Conservation (phyloP, 2,329 filamentous ascomycete genomes). For the Xylaria sp. region DNA sequence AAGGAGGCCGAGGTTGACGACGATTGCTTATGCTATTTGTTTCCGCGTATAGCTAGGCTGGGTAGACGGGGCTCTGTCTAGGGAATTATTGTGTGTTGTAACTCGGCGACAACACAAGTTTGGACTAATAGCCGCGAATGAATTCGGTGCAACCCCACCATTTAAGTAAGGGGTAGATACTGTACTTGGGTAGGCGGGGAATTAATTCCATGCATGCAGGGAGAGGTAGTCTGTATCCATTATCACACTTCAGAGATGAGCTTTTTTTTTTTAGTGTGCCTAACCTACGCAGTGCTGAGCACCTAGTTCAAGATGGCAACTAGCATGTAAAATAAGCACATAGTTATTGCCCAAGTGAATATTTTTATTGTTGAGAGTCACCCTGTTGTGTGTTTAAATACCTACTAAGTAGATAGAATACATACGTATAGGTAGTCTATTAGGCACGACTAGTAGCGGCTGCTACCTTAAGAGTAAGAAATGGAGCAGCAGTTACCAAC, state of each 20-base stretch:
- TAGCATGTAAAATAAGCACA: neutral
- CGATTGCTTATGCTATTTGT: no score
- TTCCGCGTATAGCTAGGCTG: no score
- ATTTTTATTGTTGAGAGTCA: neutral
- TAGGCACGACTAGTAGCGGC: neutral
- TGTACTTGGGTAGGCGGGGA: neutral
- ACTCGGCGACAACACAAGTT: neutral
- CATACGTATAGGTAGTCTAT: no score
- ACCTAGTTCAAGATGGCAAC: neutral
- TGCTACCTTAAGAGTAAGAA: neutral
- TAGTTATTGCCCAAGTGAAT: no score
- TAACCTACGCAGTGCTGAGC: no score
- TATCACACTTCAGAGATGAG: no score
- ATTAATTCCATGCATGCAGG: constrained; percentile 14
- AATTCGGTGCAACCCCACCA: constrained; percentile 5
- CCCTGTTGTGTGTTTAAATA: neutral
- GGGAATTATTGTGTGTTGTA: no score
- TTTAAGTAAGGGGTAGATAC: neutral
- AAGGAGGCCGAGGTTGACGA: no score
- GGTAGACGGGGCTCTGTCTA: no score
- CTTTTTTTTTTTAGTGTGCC: no score
- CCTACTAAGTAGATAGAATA: neutral
- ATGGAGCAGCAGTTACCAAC: constrained; percentile 11
- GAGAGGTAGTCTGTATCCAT: no score
- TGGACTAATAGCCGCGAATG: no score